A percentile compares a stretch with the other conserved stretches of the same genome.
Evolutionary conservation across 176 grass and related monocot genomes (phyloP).

Genomic region (Oryza punctata): DNA sequence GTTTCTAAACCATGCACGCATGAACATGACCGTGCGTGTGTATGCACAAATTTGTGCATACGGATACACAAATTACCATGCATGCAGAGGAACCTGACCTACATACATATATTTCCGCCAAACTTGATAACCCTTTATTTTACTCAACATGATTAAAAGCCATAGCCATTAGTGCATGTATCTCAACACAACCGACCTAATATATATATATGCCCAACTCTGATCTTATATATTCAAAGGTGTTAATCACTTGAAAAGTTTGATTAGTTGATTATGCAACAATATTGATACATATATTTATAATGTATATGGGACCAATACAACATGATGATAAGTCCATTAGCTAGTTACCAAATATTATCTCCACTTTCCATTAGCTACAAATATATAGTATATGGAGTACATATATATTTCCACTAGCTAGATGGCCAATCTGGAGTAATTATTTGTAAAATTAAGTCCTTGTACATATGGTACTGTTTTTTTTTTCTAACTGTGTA

Average conservation of each 20-base stretch:
- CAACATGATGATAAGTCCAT: background rate
- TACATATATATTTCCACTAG: background rate
- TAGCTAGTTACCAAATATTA: background rate
- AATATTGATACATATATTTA: background rate
- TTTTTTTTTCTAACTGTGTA: background rate
- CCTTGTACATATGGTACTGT: background rate
- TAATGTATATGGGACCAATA: background rate
- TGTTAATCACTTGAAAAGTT: background rate
- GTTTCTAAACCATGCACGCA: no score
- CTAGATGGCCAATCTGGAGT: background rate
- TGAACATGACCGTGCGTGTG: no score
- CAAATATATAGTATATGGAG: background rate
- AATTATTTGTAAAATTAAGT: slow-evolving; percentile 8
- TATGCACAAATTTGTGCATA: no score
- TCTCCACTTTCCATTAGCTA: background rate
- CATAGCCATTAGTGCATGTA: background rate
- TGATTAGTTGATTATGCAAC: background rate
- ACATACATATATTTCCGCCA: no score
- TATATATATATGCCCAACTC: background rate
- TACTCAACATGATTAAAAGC: background rate
- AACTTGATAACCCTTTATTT: background rate
- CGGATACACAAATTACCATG: no score
- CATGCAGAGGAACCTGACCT: no score
- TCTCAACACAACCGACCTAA: no score
- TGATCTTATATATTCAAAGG: background rate